Base-by-base conservation (phyloP, 768 basidiomycete genomes). In the Boletus reticuloceps region DNA sequence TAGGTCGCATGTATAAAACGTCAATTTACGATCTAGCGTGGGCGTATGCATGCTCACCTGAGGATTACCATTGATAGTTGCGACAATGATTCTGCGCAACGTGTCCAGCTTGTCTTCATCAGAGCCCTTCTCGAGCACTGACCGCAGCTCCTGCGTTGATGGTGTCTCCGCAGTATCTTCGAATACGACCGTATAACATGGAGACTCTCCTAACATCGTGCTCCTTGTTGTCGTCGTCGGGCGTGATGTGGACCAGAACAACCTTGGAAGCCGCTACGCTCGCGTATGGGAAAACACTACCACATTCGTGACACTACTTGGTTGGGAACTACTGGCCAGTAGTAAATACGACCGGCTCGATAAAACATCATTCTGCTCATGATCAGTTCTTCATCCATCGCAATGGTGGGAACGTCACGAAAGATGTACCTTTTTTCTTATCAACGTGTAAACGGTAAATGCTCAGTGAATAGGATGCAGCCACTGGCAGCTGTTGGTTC, bases 41-140 rank as follows among this genome's bases (percentile, higher is more conserved):
- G 22, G 31, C 27, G 11, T 36, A 17, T 8, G 50, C 45, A 31
- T 17, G 67, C 85, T 67, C 65, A 91, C 95, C 78, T 95, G 91
- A 59, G 88, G 80, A 72, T 92, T 94, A 36, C 95, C 96, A 78
- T 96, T 98, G 73, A 97, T 87, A 44, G 94, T 98, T 37, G 90
- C 85, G 53, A 93, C 81, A 59, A 98, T 88, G 74, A 98, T 95
- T 78, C 85, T 88, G 70, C 94, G 84, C 82, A 98, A 84, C 68
- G 94, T 91, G 77, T 98, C 94, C 64, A 96, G 77, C 77, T 97
- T 98, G 77, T 95, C 86, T 62, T 98, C 96, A 72, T 98, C 94
- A 20, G 91, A 87, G 53, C 96, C 95, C 75, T 97, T 98, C 76
- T 99, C 91, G 47, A 98, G 79, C 36, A 84, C 80, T 55, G 85